phyloP scores from a whole-genome alignment of 176 grass and related monocot species.

The Avena eriantha region DNA sequence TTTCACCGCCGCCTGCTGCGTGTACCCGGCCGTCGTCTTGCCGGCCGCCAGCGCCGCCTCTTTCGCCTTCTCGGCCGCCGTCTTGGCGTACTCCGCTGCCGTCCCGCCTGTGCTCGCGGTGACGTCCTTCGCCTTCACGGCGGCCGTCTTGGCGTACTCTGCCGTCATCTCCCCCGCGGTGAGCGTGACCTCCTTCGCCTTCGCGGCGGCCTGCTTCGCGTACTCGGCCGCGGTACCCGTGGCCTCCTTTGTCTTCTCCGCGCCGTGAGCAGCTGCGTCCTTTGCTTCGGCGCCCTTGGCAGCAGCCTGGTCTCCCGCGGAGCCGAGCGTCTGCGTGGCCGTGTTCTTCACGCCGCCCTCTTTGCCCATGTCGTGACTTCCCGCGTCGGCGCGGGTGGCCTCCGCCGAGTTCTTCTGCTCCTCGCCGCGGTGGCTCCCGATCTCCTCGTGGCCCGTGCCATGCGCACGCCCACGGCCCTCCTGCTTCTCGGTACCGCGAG shows the following conservation, averaged over 20 bases:
- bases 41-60: background rate
- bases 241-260: background rate
- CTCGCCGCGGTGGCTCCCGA: background rate
- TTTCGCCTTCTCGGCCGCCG: slow-evolving; percentile 39
- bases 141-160: slow-evolving; percentile 55
- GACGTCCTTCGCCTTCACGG: slow-evolving; percentile 50
- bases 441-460: slow-evolving; percentile 37
- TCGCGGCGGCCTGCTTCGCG: slow-evolving; percentile 33
- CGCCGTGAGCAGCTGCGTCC: slow-evolving; percentile 28
- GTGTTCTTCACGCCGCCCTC: slow-evolving; percentile 27
- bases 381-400: slow-evolving; percentile 40
- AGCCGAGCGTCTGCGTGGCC: background rate
- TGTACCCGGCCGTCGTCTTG: slow-evolving; percentile 17
- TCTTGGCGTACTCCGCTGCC: slow-evolving; percentile 54
- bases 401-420: slow-evolving; percentile 55
- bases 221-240: background rate
- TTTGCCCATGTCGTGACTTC: slow-evolving; percentile 36
- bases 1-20: slow-evolving; percentile 34
- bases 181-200: slow-evolving; percentile 40
- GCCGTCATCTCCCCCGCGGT: slow-evolving; percentile 34
- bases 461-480: background rate
- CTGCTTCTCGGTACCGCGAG: background rate
- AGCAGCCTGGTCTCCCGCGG: slow-evolving; percentile 36
- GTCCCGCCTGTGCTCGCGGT: slow-evolving; percentile 43
- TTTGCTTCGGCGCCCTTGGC: slow-evolving; percentile 50